Conservation (phyloP, 768 basidiomycete genomes). For the Lepiota brunneoincarnata region DNA sequence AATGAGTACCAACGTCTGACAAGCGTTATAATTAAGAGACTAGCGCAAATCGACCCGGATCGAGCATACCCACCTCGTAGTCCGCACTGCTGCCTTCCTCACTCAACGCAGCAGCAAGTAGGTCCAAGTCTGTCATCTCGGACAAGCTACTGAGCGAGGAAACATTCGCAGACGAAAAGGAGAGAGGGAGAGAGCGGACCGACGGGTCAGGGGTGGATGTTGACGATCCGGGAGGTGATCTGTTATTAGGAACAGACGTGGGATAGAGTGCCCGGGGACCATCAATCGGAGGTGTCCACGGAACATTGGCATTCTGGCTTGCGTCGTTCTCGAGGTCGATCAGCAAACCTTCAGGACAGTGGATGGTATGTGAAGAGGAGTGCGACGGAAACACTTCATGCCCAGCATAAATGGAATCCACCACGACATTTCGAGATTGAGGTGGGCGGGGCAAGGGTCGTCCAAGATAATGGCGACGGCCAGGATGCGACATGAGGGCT, state of each 20-base stretch:
- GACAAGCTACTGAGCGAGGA: conserved; percentile 8
- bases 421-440: conserved; percentile 27
- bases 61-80: conserved; percentile 9
- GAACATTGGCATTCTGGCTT: conserved; percentile 11
- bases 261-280: conserved; percentile 15
- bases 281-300: conserved; percentile 12
- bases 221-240: conserved; percentile 1
- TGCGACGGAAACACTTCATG: not conserved
- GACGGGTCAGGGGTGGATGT: conserved; percentile 6
- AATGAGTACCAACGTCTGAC: conserved; percentile 12
- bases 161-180: conserved; percentile 9
- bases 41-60: not conserved
- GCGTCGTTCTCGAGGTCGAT: conserved; percentile 50
- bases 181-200: conserved; percentile 15
- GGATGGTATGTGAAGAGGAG: conserved; percentile 11
- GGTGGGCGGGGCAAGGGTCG: conserved; percentile 54
- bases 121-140: conserved; percentile 6
- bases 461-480: conserved; percentile 49
- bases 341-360: conserved; percentile 48
- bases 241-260: not conserved
- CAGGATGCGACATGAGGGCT: conserved; percentile 17
- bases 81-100: not conserved
- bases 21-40: conserved; percentile 3
- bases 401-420: conserved; percentile 14
- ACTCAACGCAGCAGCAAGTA: not conserved